A percentile compares a stretch with the other conserved stretches of the same genome.
These are phyloP conservation scores for Scutellaria baicalensis DNA, from an alignment of 257 asterid species.

Conservation along the genomic window DNA sequence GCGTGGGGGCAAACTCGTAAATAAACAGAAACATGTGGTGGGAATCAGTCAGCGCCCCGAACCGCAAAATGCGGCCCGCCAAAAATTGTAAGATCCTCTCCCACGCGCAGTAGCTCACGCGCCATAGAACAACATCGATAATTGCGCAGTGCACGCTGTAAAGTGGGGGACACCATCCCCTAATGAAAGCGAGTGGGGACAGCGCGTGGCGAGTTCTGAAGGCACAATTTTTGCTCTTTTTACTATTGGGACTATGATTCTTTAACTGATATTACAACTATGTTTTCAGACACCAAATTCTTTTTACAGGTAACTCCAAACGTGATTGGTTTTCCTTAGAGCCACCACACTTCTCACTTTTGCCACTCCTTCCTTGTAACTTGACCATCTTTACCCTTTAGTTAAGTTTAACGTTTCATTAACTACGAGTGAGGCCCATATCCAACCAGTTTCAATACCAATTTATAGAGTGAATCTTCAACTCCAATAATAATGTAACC, in stretches of 20 bases:
- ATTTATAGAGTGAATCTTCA: too few relatives aligned
- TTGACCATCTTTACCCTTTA: conserved; percentile 9
- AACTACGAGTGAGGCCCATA: too few relatives aligned
- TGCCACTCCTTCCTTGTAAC: not conserved
- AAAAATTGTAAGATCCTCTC: not conserved
- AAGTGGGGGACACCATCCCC: conserved; percentile 10
- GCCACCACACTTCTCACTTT: conserved; percentile 7
- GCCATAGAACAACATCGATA: conserved; percentile 25
- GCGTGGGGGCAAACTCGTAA: conserved; percentile 25
- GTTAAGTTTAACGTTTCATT: too few relatives aligned
- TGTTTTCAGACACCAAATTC: conserved; percentile 13
- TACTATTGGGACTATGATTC: conserved; percentile 23
- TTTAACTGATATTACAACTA: conserved; percentile 36
- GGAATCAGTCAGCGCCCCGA: not conserved
- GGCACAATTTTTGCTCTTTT: conserved; percentile 13
- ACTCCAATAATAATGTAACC: too few relatives aligned
- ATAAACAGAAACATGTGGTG: not conserved
- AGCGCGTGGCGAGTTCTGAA: conserved; percentile 45
- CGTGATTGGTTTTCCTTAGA: not conserved
- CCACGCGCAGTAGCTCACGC: conserved; percentile 39
- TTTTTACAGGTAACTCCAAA: not conserved
- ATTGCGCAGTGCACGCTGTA: conserved; percentile 31
- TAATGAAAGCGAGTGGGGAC: conserved; percentile 41
- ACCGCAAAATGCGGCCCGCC: conserved; percentile 35
- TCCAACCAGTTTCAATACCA: too few relatives aligned